A percentile compares a stretch with the other conserved stretches of the same genome.
Evolutionary conservation across 2,329 filamentous ascomycete genomes (phyloP).

Genomic region (Colletotrichum sp.): DNA sequence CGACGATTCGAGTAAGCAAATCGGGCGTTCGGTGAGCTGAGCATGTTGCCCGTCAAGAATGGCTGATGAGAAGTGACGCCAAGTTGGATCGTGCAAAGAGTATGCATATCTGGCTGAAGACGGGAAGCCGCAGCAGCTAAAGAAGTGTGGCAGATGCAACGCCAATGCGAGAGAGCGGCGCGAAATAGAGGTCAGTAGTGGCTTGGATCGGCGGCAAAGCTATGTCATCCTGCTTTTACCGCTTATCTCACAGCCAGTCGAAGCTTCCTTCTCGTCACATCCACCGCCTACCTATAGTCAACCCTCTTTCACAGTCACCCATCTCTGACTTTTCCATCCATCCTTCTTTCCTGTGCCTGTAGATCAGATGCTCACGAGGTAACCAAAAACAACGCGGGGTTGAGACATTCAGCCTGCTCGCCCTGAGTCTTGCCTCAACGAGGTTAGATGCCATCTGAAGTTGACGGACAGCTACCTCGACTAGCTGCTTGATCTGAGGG

Average conservation of each 20-base stretch:
- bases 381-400: background rate
- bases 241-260: background rate
- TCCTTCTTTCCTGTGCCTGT: background rate
- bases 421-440: background rate
- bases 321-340: background rate
- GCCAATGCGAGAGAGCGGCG: background rate
- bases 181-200: background rate
- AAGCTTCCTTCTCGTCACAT: background rate
- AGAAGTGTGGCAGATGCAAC: background rate
- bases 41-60: background rate
- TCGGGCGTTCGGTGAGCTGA: background rate
- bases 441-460: background rate
- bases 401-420: background rate
- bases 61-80: background rate
- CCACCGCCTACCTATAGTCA: background rate
- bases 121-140: slow-evolving; percentile 6
- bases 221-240: slow-evolving; percentile 1
- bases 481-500: background rate
- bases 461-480: background rate
- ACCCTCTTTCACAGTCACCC: background rate
- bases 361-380: background rate
- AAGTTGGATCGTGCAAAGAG: background rate
- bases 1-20: background rate
- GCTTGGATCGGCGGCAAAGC: background rate
- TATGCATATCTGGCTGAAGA: slow-evolving; percentile 1